A percentile compares a stretch with the other conserved stretches of the same genome.
Evolutionary conservation across 1,284 basidiomycete species (phyloP).

Genomic region (Apiotrichum domesticum): DNA sequence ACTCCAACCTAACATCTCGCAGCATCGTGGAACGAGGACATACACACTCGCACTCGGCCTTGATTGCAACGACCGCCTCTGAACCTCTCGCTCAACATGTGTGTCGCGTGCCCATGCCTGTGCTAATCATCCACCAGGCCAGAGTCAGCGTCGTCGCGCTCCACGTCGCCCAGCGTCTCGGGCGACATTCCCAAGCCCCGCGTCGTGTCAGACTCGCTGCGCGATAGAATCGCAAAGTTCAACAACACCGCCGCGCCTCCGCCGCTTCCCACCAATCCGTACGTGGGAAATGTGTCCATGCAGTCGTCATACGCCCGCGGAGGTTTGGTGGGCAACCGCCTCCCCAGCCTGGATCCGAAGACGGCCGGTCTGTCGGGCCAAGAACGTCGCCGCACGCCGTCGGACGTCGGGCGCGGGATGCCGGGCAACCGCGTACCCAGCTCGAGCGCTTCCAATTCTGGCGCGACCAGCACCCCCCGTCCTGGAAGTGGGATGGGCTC

Average conservation of each 20-base stretch:
- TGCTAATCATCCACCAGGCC: slow-evolving; percentile 1
- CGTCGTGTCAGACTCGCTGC: slow-evolving; percentile 38
- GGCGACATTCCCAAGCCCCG: slow-evolving; percentile 12
- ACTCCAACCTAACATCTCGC: too few relatives aligned
- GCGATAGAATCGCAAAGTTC: slow-evolving; percentile 46
- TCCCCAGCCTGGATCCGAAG: slow-evolving; percentile 41
- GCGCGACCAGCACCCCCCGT: background rate
- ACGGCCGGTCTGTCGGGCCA: slow-evolving; percentile 26
- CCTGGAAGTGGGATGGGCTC: background rate
- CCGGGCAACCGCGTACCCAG: slow-evolving; percentile 42
- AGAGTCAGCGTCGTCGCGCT: slow-evolving; percentile 11
- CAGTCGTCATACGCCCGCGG: slow-evolving; percentile 22
- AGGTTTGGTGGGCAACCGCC: slow-evolving; percentile 41
- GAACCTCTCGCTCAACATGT: too few relatives aligned
- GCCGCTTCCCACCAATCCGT: slow-evolving; percentile 35
- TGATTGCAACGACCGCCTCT: too few relatives aligned
- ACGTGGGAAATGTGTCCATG: slow-evolving; percentile 19
- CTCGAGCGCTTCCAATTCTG: background rate
- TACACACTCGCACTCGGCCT: too few relatives aligned
- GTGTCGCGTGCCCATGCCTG: too few relatives aligned
- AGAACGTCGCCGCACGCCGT: slow-evolving; percentile 24
- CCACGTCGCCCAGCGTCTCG: slow-evolving; percentile 6
- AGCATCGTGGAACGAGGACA: too few relatives aligned
- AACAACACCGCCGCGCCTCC: slow-evolving; percentile 38
- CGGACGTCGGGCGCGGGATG: slow-evolving; percentile 28